Percentiles rank a stretch among this genome's conserved stretches.
These are phyloP conservation scores for Kockiozyma suomiensis DNA, from an alignment of 805 yeast genomes.

Conservation along the genomic window DNA sequence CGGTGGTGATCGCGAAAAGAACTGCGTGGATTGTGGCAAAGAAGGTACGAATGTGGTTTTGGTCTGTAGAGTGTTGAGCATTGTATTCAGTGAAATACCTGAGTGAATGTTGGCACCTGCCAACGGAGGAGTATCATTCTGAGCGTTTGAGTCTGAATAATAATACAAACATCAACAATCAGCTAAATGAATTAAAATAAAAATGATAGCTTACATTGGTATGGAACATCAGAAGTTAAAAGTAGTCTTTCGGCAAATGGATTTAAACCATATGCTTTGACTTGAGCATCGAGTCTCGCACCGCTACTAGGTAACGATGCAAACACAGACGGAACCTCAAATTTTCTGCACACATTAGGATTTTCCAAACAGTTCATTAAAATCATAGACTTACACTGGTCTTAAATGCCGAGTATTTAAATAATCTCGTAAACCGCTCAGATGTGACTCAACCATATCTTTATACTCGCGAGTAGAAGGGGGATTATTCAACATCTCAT, in stretches of 20 bases:
- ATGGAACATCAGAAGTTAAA: slow-evolving; percentile 18
- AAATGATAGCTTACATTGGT: slow-evolving; percentile 8
- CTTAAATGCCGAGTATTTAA: slow-evolving; percentile 15
- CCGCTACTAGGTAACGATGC: slow-evolving; percentile 13
- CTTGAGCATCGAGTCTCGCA: background rate
- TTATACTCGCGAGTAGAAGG: slow-evolving; percentile 4
- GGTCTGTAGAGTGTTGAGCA: slow-evolving; percentile 8
- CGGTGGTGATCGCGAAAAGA: background rate
- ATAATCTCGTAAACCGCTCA: slow-evolving; percentile 14
- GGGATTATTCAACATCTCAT: slow-evolving; percentile 13
- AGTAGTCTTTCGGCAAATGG: slow-evolving; percentile 22
- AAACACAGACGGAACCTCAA: slow-evolving; percentile 15
- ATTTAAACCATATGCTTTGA: slow-evolving; percentile 5
- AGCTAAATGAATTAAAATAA: background rate
- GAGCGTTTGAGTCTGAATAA: slow-evolving; percentile 4
- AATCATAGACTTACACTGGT: slow-evolving; percentile 15
- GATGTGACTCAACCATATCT: slow-evolving; percentile 14
- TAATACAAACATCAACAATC: no score
- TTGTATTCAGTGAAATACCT: slow-evolving; percentile 3
- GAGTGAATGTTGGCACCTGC: background rate
- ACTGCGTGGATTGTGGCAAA: background rate
- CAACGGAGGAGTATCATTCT: slow-evolving; percentile 4
- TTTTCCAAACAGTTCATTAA: background rate
- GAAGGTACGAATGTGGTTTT: background rate
- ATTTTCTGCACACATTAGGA: background rate